A percentile compares a stretch with the other conserved stretches of the same genome.
Conservation (phyloP, 768 basidiomycete genomes). For the Pleurotus sapidus region DNA sequence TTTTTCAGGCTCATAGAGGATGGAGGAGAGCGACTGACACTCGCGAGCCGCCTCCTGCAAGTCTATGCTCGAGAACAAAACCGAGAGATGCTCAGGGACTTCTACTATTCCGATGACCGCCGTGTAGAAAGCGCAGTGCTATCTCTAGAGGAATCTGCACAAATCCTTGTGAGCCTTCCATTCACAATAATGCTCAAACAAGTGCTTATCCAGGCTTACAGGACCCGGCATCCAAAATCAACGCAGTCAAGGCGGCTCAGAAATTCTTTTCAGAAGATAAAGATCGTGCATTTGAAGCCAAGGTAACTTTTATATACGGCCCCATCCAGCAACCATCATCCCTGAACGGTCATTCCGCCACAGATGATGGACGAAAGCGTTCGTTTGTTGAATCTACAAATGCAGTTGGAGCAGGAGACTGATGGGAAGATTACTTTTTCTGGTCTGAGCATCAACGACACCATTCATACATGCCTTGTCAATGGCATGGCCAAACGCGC, state of each 20-base stretch:
- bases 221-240: constrained; percentile 72
- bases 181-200: not conserved
- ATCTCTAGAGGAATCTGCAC: constrained; percentile 77
- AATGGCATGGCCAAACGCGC: constrained; percentile 85
- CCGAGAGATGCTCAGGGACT: constrained; percentile 88
- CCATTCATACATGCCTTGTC: constrained; percentile 72
- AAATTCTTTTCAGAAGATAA: constrained; percentile 97
- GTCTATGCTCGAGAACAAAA: constrained; percentile 91
- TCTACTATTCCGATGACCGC: constrained; percentile 97
- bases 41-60: constrained; percentile 79
- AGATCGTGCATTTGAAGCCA: constrained; percentile 86
- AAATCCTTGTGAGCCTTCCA: constrained; percentile 47
- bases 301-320: constrained; percentile 47
- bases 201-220: constrained; percentile 24
- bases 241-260: constrained; percentile 75
- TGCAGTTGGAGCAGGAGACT: constrained; percentile 83
- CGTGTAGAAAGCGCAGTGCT: constrained; percentile 91
- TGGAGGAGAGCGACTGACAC: constrained; percentile 69
- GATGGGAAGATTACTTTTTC: constrained; percentile 79
- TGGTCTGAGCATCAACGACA: constrained; percentile 84
- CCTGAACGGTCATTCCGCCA: not conserved
- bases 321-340: not conserved
- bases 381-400: constrained; percentile 76
- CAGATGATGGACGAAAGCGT: constrained; percentile 92
- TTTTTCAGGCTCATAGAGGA: constrained; percentile 97